Evolutionary conservation across 805 yeast species (phyloP).

Genomic region (Metschnikowia lunata): DNA sequence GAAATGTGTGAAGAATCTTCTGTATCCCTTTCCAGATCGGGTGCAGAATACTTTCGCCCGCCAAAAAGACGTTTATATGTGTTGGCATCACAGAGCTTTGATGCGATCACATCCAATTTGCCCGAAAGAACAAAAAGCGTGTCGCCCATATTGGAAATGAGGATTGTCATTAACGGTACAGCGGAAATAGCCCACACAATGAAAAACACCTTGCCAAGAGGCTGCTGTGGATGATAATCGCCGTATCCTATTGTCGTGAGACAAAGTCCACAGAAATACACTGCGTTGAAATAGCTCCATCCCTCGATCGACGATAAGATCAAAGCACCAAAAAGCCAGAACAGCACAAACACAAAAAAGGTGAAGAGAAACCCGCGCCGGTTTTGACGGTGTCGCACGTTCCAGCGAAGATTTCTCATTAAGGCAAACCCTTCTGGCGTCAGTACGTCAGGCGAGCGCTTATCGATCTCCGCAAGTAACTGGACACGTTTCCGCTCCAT

Average conservation of each 20-base stretch:
- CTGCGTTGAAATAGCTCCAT: conserved; percentile 67
- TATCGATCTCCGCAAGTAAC: conserved; percentile 18
- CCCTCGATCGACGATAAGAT: conserved; percentile 56
- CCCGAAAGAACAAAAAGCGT: conserved; percentile 36
- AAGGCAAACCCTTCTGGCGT: conserved; percentile 47
- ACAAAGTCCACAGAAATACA: conserved; percentile 76
- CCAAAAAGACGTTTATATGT: conserved; percentile 5
- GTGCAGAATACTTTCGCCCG: neutral
- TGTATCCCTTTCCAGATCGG: neutral
- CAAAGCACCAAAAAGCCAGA: conserved; percentile 73
- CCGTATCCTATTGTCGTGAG: conserved; percentile 86
- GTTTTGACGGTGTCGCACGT: conserved; percentile 37
- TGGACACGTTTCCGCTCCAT: conserved; percentile 48
- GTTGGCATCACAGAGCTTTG: conserved; percentile 3
- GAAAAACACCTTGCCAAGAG: conserved; percentile 70
- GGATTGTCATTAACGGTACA: conserved; percentile 81
- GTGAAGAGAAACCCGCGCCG: conserved; percentile 37
- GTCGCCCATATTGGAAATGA: conserved; percentile 71
- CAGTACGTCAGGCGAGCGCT: neutral
- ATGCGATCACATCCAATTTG: conserved; percentile 8
- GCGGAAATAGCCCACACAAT: conserved; percentile 79
- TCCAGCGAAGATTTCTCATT: conserved; percentile 50
- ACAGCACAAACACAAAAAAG: conserved; percentile 43
- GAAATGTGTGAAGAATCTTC: neutral
- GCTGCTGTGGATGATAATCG: conserved; percentile 56